Evolutionary conservation across 1,284 basidiomycete species (phyloP), one percentile per base, ranked within the genome.

Genomic region (Sanguinoderma infundibulare): DNA sequence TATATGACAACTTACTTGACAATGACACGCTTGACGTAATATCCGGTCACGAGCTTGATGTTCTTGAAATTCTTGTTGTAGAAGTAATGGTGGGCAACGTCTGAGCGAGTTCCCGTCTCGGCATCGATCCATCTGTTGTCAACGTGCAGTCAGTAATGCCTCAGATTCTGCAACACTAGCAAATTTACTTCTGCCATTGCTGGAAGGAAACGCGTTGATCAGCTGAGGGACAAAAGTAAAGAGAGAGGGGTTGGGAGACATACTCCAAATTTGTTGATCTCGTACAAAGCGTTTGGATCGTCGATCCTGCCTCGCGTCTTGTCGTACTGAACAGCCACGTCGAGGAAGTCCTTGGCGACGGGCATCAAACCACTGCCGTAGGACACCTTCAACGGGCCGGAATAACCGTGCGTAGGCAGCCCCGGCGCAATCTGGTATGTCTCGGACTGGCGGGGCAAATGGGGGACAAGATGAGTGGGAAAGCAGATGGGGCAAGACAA

Each of bases 321-420:
- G 61, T 88, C 85, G 55, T 82, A 85, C 15, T 66, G 66, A 3
- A 72, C 60, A 12, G 78, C 83, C 10, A 81, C 78, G 4, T 75
- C 72, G 14, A 87, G 69, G 57, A 82, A 85, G 28, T 87, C 76
- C n/a, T 75, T 66, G 1, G 75, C 80, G 6, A 83, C 59, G 20
- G 79, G 78, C 20, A 76, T 71, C 22, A 73, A 66, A 6, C 67
- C 65, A 2, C 75, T 73, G 1, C 78, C 77, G 30, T 75, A 72
- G 0, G 85, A 86, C 2, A 86, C 73, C 55, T 81, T 81, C 55
- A 87, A 73, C 0, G 85, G 87, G 0, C 87, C 87, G 4, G 75
- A 75, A 44, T 75, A 77, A 12, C 86, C 87, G 62, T 87, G 87
- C 0, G 77, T 78, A 3, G 70, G 67, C 6, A 67, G 68, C 6